Base-by-base conservation (phyloP, 805 yeast species). In the Teunomyces barrocoloradensis region DNA sequence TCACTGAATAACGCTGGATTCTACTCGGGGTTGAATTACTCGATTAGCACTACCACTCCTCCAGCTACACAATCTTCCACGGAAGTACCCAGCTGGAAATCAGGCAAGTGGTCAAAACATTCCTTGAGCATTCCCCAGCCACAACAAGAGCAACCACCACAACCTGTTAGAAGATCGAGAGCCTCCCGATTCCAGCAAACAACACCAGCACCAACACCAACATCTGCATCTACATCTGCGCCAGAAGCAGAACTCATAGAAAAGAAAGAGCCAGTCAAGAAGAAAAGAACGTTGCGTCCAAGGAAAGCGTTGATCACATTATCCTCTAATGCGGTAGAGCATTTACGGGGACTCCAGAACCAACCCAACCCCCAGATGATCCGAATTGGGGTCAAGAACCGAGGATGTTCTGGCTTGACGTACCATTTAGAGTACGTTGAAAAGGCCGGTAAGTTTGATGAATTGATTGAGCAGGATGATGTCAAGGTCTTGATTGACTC, bases 381-480 rank as follows among this genome's bases (percentile, higher is more conserved):
- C 42, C 79, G 97, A 57, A 85, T 94, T 11, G 96, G 97, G 12
- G 98, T 95, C n/a, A 81, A 82, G 54, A 94, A 94, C 68, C 78
- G 98, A 62, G 99, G 99, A 4, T 94, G 99, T 66, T 92, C 98
- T 0, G 99, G 99, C 0, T 77, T 94, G 50, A 84, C 96, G 0
- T 94, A 94, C 66, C 85, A 90, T 66, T 72, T 94, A 53, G 96
- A 90, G 62, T 94, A 94, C 68, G 97, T 94, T 35, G 79, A 82
- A 25, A 77, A 80, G 62, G 92, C 97, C 6, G 96, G 91, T n/a
- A 89, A 90, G 70, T 94, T 92, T 60, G 99, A 94, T 66, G 99
- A 94, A 69, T 74, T 85, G 49, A 89, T 94, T 7, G 89, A 81
- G 54, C 98, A 92, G 69, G 96, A 91, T 59, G 97, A 96, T 30